Base-by-base conservation (phyloP, 2,329 filamentous ascomycete species). In the Cladosporium sp. region DNA sequence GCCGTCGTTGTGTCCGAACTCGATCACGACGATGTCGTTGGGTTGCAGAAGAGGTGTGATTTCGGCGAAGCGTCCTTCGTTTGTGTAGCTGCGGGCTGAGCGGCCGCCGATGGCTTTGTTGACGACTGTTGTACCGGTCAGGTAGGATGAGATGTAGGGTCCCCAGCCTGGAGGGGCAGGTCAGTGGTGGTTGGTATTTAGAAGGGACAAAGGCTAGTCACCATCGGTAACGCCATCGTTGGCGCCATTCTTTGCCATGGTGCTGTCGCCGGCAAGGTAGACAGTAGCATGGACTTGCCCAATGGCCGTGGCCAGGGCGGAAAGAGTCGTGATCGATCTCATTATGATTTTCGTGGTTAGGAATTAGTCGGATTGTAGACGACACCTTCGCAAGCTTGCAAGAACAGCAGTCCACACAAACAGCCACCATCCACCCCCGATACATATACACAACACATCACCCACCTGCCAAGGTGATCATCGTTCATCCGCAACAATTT, bases 1-100 rank as follows among this genome's bases (percentile, higher is more conserved):
- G 20, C 85, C 87, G 64, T 89, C 87, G 65, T 90, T 90, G 75
- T 89, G 87, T 0, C 87, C 87, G 66, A 89, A 88, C 66, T 89
- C 86, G 55, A 89, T 88, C 55, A 89, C 76, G 1, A 88, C 85
- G 71, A 83, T 86, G 71, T 89, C 87, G 34, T 84, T 84, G 1
- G 76, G 58, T 67, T 80, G 64, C 22, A 88, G 75, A 2, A 76
- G 66, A 34, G 77, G 72, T 49, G 81, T 79, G 55, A 89, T 81
- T 0, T 76, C 77, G 15, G 78, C 72, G 74, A 89, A 90, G 14
- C 84, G 83, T 8, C 82, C 84, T 73, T 90, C 87, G 50, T 84
- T 80, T 1, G 82, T 86, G 73, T 80, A 90, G 20, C 84, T 88
- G 49, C 87, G 81, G 1, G 87, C 85, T 25, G 82, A 86, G 51